Evolutionary conservation across 495 filamentous ascomycete species (phyloP).

Genomic region (Tuber melanosporum): DNA sequence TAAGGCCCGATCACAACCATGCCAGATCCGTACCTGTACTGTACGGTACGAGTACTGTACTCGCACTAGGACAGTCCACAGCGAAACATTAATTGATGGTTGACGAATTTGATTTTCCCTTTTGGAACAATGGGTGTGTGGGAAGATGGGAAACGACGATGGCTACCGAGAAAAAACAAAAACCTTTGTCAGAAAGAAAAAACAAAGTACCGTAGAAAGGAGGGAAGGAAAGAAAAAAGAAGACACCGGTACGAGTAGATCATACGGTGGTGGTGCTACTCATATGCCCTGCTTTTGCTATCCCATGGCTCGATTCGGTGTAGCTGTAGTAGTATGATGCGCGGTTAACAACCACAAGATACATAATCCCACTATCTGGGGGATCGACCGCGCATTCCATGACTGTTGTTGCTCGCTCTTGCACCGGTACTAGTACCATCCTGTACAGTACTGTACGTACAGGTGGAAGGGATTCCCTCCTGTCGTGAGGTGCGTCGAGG

Average conservation of each 20-base stretch:
- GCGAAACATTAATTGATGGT: background rate
- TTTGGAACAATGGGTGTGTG: background rate
- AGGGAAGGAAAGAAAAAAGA: background rate
- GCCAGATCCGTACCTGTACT: background rate
- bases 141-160: background rate
- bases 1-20: background rate
- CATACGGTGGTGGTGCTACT: background rate
- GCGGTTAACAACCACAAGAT: background rate
- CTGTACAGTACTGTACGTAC: background rate
- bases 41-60: too few relatives aligned
- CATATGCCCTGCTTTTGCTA: background rate
- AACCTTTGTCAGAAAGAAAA: background rate
- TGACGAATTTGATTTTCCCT: background rate
- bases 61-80: background rate
- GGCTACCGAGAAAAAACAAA: background rate
- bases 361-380: background rate
- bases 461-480: background rate
- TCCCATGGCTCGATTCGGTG: background rate
- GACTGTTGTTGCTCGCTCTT: background rate
- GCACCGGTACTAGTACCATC: background rate
- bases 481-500: background rate
- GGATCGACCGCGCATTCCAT: slow-evolving; percentile 1
- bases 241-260: background rate
- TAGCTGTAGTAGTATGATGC: background rate
- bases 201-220: too few relatives aligned